phyloP scores from a whole-genome alignment of 495 filamentous ascomycete species.

The Penicillium daleae region DNA sequence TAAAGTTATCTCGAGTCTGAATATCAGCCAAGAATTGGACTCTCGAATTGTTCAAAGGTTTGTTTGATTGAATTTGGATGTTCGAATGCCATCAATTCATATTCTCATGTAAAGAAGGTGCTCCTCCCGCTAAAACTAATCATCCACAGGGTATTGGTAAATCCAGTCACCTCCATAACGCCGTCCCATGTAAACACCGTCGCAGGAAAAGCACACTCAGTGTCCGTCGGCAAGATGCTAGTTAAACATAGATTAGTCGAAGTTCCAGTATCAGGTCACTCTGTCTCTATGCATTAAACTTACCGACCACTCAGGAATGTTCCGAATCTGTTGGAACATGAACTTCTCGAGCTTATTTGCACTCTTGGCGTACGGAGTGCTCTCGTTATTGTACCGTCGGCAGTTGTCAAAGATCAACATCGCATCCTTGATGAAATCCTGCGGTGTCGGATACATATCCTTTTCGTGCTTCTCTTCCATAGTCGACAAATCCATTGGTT shows the following conservation, averaged over 20 bases:
- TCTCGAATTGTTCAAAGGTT: neutral
- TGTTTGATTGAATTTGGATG: neutral
- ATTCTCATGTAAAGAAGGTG: neutral
- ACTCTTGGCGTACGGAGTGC: constrained; percentile 90
- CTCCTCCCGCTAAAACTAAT: constrained; percentile 14
- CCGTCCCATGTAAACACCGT: constrained; percentile 26
- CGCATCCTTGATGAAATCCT: constrained; percentile 92
- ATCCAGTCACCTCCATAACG: constrained; percentile 23
- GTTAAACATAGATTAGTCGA: constrained; percentile 17
- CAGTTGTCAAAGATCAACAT: constrained; percentile 94
- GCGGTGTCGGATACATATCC: constrained; percentile 86
- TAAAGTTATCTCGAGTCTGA: neutral
- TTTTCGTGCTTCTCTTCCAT: constrained; percentile 97
- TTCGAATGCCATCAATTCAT: constrained; percentile 11
- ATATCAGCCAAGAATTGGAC: neutral
- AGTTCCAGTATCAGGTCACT: neutral
- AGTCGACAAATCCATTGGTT: constrained; percentile 94
- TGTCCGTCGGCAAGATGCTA: constrained; percentile 56
- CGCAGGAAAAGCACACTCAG: constrained; percentile 27
- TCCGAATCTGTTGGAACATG: constrained; percentile 92
- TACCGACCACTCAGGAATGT: constrained; percentile 94
- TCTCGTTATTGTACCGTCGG: constrained; percentile 94
- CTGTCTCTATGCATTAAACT: constrained; percentile 32
- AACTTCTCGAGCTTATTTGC: constrained; percentile 96
- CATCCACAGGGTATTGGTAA: constrained; percentile 36